Conservation (phyloP, 2,329 filamentous ascomycete genomes). For the Apiospora phragmitis region DNA sequence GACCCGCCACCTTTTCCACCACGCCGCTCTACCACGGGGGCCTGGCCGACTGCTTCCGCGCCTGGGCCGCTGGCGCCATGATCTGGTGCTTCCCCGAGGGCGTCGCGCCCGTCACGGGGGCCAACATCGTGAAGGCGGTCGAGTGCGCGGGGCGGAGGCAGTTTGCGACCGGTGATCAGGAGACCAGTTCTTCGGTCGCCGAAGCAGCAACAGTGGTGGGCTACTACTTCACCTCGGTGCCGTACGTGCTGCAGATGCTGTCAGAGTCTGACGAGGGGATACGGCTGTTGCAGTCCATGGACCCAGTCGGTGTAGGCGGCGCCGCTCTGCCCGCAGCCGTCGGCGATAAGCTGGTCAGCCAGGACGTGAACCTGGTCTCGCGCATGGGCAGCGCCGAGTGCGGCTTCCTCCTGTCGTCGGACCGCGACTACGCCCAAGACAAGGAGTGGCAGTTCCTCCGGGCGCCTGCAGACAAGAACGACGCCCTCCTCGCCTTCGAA, state of each 20-base stretch:
- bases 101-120: constrained; percentile 54
- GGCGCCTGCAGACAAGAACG: constrained; percentile 25
- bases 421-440: constrained; percentile 54
- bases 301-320: constrained; percentile 64
- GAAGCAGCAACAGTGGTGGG: constrained; percentile 33
- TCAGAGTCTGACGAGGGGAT: constrained; percentile 43
- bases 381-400: constrained; percentile 67
- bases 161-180: too few species aligned
- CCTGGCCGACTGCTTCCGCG: constrained; percentile 60
- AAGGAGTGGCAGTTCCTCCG: constrained; percentile 64
- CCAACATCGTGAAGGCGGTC: constrained; percentile 52
- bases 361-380: constrained; percentile 57
- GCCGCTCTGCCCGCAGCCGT: constrained; percentile 54
- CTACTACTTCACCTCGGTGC: constrained; percentile 66
- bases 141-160: constrained; percentile 32
- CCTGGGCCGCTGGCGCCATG: constrained; percentile 59
- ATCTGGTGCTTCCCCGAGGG: constrained; percentile 65
- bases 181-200: neutral
- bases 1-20: constrained; percentile 59
- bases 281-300: constrained; percentile 48
- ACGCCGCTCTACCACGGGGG: constrained; percentile 65
- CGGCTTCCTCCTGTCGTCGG: constrained; percentile 64
- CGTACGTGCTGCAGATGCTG: constrained; percentile 57
- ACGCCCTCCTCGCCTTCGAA: constrained; percentile 45
- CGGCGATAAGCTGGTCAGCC: constrained; percentile 52